Evolutionary conservation across 2,329 filamentous ascomycete species (phyloP).

Genomic region (Aspergillus flavus): DNA sequence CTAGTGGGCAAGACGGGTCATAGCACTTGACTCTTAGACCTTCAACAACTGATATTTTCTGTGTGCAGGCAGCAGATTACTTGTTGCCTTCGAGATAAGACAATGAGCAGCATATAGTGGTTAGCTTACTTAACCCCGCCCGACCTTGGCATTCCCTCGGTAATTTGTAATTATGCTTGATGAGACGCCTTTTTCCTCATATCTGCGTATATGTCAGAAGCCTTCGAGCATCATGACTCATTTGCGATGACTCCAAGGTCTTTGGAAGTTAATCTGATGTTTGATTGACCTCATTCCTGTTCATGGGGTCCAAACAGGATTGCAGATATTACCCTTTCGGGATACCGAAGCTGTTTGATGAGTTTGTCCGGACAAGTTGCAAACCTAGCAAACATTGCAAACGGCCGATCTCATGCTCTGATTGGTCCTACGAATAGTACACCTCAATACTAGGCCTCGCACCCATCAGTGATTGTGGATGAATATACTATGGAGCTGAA

Average conservation of each 20-base stretch:
- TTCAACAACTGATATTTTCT: not conserved
- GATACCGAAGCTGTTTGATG: not conserved
- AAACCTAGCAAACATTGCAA: not conserved
- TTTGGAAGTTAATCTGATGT: not conserved
- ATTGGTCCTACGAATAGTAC: not conserved
- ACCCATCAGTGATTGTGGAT: not conserved
- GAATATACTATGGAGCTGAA: not conserved
- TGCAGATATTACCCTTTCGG: not conserved
- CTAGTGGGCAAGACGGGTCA: not conserved
- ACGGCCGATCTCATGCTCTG: not conserved
- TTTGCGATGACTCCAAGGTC: not conserved
- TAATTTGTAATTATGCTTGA: not conserved
- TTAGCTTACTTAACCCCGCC: not conserved
- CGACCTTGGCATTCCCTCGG: not conserved
- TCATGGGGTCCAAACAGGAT: not conserved
- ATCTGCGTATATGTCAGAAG: not conserved
- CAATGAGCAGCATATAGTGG: not conserved
- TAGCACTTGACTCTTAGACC: not conserved
- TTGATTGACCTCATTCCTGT: not conserved
- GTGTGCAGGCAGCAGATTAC: not conserved
- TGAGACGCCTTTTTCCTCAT: no score
- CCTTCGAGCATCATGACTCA: not conserved
- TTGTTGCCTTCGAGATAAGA: not conserved
- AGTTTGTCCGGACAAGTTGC: not conserved
- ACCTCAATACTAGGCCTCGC: not conserved